phyloP scores from a whole-genome alignment of 192 early-diverging fungal species.

The Coemansia sp. region DNA sequence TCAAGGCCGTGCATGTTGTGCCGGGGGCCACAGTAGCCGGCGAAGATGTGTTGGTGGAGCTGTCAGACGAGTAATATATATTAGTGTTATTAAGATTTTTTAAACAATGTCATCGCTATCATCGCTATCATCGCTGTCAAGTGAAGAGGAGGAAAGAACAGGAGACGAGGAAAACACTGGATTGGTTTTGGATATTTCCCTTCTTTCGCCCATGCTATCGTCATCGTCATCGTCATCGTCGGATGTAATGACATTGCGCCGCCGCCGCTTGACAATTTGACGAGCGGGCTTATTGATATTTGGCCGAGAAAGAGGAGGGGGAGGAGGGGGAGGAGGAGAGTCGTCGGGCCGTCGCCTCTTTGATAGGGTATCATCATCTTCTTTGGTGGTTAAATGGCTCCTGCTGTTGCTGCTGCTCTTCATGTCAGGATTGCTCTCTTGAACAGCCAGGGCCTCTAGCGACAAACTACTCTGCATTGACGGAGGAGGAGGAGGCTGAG shows the following conservation, averaged over 20 bases:
- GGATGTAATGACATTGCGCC: slow-evolving; percentile 25
- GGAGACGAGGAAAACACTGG: neutral
- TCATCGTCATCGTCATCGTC: slow-evolving; percentile 24
- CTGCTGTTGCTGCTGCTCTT: too few species aligned
- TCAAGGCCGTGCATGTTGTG: slow-evolving; percentile 72
- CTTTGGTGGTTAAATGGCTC: neutral
- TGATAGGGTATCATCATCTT: neutral
- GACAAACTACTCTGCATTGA: too few species aligned
- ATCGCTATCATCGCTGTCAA: slow-evolving; percentile 1
- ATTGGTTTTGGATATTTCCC: neutral
- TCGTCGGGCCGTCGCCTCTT: neutral
- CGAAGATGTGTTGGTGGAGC: slow-evolving; percentile 73
- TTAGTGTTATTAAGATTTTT: neutral
- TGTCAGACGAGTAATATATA: slow-evolving; percentile 34
- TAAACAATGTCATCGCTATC: neutral
- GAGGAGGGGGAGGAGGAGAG: neutral
- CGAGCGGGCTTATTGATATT: neutral
- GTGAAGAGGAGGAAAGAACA: neutral
- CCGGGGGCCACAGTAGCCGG: slow-evolving; percentile 72
- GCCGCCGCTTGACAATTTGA: slow-evolving; percentile 5
- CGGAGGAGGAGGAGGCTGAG: too few species aligned
- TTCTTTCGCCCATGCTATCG: neutral
- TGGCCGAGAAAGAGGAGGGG: neutral
- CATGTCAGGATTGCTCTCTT: too few species aligned
- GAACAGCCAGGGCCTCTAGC: neutral